Conservation (phyloP, 78 protist genomes). For the Salpingoeca rosetta region DNA sequence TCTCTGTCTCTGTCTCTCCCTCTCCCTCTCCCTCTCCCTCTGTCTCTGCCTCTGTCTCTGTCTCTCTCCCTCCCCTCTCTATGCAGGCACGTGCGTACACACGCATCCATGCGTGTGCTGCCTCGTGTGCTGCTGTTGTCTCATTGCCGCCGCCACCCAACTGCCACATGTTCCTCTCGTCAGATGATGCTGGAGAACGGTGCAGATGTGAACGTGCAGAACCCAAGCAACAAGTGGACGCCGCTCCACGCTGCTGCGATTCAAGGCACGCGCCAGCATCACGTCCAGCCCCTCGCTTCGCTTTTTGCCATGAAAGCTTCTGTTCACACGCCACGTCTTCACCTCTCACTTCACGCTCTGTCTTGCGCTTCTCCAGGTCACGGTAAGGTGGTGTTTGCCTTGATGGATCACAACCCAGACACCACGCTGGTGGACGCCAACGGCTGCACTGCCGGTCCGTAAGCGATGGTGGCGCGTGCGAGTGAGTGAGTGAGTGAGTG, state of each 20-base stretch:
- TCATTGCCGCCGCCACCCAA: not conserved
- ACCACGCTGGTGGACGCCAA: no score
- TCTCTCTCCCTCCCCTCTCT: not conserved
- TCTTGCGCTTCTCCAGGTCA: no score
- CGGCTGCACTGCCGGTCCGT: not conserved
- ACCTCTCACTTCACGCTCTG: no score
- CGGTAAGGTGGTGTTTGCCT: no score
- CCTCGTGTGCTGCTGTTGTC: no score
- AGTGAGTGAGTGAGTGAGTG: not conserved
- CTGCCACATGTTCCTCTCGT: not conserved
- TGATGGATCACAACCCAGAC: no score
- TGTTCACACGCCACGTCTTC: no score
- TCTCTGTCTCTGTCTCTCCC: not conserved
- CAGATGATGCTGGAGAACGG: not conserved
- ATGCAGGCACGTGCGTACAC: not conserved
- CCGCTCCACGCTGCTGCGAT: no score
- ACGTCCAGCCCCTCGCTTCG: not conserved
- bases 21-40: not conserved
- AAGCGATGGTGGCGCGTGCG: not conserved
- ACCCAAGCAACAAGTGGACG: no score
- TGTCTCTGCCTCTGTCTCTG: not conserved
- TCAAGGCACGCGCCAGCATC: no score
- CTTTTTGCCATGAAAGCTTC: not conserved
- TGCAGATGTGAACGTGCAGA: not conserved
- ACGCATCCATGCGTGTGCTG: not conserved